Evolutionary conservation across 768 basidiomycete species (phyloP).

Genomic region (Mycena amicta): DNA sequence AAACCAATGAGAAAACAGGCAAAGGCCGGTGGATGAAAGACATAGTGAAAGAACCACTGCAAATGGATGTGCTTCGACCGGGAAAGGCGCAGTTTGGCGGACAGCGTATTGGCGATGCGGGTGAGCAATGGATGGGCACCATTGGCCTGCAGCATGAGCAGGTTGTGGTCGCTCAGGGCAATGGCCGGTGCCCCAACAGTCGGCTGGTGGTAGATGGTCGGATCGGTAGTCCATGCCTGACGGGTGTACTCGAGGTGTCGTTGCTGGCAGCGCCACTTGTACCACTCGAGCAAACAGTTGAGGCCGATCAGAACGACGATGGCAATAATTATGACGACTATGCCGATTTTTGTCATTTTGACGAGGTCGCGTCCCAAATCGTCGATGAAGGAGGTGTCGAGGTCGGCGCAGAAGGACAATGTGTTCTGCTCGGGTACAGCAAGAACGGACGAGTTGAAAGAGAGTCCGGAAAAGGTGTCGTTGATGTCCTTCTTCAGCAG

Average conservation of each 20-base stretch:
- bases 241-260: conserved; percentile 68
- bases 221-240: conserved; percentile 76
- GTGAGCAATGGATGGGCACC: conserved; percentile 75
- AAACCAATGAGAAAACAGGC: conserved; percentile 93
- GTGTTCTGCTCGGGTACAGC: conserved; percentile 74
- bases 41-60: conserved; percentile 88
- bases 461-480: conserved; percentile 73
- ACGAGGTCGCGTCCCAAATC: conserved; percentile 80
- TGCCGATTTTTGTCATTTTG: conserved; percentile 78
- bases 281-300: conserved; percentile 84
- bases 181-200: conserved; percentile 49
- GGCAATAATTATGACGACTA: conserved; percentile 68
- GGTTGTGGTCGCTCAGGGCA: conserved; percentile 71
- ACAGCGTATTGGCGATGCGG: conserved; percentile 58
- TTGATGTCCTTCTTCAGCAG: conserved; percentile 88
- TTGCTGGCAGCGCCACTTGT: conserved; percentile 78
- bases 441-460: conserved; percentile 70
- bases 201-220: conserved; percentile 53
- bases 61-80: conserved; percentile 67
- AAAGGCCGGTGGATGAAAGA: conserved; percentile 89
- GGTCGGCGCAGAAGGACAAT: conserved; percentile 72
- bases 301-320: conserved; percentile 75
- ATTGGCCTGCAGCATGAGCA: conserved; percentile 72
- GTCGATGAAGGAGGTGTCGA: conserved; percentile 87
- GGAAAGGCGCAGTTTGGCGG: conserved; percentile 53